Base-by-base conservation (phyloP, 768 basidiomycete species). In the Podaxis carcinomalis region DNA sequence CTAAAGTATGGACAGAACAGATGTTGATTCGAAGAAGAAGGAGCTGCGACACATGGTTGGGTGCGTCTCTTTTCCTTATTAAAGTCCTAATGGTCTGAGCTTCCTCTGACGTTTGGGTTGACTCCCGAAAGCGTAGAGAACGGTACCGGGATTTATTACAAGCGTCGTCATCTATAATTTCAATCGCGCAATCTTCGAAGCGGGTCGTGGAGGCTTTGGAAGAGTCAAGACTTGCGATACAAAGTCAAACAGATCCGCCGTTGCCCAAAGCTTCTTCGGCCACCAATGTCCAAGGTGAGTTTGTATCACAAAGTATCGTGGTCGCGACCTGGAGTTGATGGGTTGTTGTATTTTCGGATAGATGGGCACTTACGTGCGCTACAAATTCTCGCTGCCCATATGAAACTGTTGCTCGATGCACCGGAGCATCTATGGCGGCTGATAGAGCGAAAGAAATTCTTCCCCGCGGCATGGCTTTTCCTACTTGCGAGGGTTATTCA, bases 361-460 rank as follows among this genome's bases (percentile, higher is more conserved):
- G 92, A 93, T 68, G 73, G 80, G 27, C 87, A 91, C 66, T 70
- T 94, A 27, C 83, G 82, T 59, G 77, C 82, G 11, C 68, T 94
- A 44, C 92, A 93, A 66, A 74, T 85, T 6, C 80, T 95, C 16
- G 89, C 94, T 27, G 92, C 93, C 0, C 93, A 96, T 68, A 80
- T 97, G 68, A 96, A 95, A 71, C 75, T 97, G n/a, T 80, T 97
- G 16, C 75, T 97, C 5, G 95, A 97, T 73, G 88, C 92, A 7
- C 93, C 95, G 5, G 95, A 97, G 71, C 88, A 94, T 73, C 73
- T 97, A 21, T 97, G 95, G 90, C 82, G 90, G 3, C 78, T 95
- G 56, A 83, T 96, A 60, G 92, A 95, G 67, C 79, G 83, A 55
- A 88, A 89, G 68, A 81, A 83, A 59, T 94, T 90, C 66, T 80